Conservation (phyloP, 495 filamentous ascomycete species). For the Talaromyces borbonicus region DNA sequence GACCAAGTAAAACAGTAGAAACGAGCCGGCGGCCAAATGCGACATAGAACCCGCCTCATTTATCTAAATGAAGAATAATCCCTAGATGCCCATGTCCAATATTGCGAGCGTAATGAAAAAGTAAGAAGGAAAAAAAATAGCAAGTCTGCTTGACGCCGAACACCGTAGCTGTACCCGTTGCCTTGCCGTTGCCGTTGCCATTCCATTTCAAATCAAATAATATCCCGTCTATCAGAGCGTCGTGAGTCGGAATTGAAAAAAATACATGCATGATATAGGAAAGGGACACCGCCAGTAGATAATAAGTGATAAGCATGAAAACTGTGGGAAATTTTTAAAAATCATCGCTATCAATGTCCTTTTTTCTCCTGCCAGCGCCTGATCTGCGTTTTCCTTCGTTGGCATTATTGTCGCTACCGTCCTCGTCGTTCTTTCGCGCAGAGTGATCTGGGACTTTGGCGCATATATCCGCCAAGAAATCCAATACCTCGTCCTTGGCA, state of each 20-base stretch:
- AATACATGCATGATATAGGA: background rate
- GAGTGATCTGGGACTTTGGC: constrained; percentile 70
- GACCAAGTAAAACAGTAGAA: too few relatives aligned
- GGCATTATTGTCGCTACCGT: constrained; percentile 31
- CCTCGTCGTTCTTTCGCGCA: constrained; percentile 41
- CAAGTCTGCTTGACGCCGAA: too few relatives aligned
- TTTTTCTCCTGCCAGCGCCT: constrained; percentile 34
- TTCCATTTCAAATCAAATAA: too few relatives aligned
- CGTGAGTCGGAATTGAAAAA: background rate
- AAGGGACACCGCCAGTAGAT: background rate
- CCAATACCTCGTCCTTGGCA: constrained; percentile 74
- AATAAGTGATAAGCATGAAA: background rate
- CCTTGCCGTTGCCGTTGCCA: too few relatives aligned
- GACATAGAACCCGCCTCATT: too few relatives aligned
- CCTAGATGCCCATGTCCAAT: too few relatives aligned
- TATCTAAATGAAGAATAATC: too few relatives aligned
- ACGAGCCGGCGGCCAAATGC: too few relatives aligned
- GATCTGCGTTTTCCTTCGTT: constrained; percentile 40
- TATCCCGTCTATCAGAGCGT: constrained; percentile 2
- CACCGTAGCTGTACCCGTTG: too few relatives aligned
- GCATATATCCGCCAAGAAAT: constrained; percentile 90
- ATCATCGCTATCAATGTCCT: constrained; percentile 35
- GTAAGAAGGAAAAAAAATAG: too few relatives aligned
- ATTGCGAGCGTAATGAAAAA: too few relatives aligned
- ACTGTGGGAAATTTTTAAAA: constrained; percentile 4